phyloP scores from a whole-genome alignment of 2,329 filamentous ascomycete genomes.

The Penicillium sp. region DNA sequence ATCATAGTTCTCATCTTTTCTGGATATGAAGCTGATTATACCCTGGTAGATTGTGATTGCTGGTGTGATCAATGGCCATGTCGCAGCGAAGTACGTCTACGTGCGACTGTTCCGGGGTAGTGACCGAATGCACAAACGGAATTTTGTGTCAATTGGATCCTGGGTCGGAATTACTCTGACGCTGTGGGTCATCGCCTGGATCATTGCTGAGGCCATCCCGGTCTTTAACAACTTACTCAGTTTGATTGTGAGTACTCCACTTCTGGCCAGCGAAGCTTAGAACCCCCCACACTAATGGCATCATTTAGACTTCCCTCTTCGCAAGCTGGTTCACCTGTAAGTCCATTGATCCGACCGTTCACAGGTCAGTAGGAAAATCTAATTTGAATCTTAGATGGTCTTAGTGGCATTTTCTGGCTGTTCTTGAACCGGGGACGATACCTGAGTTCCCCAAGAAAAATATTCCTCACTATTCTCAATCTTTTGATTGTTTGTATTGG shows the following conservation, averaged over 20 bases:
- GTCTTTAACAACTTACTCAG: slow-evolving; percentile 65
- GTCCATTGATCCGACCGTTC: not conserved
- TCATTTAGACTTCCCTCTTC: slow-evolving; percentile 51
- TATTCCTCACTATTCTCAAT: not conserved
- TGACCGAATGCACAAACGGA: slow-evolving; percentile 50
- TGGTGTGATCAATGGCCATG: slow-evolving; percentile 65
- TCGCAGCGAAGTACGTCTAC: slow-evolving; percentile 65
- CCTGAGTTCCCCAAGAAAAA: not conserved
- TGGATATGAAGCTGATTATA: not conserved
- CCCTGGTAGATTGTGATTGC: slow-evolving; percentile 57
- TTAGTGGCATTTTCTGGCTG: slow-evolving; percentile 37
- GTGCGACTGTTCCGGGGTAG: slow-evolving; percentile 61
- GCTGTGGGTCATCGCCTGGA: slow-evolving; percentile 60
- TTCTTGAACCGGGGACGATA: slow-evolving; percentile 35
- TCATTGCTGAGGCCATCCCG: slow-evolving; percentile 67
- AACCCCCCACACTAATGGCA: not conserved
- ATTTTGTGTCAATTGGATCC: slow-evolving; percentile 47
- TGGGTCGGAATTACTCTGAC: slow-evolving; percentile 58
- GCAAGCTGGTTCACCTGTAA: slow-evolving; percentile 62
- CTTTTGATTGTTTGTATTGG: not conserved
- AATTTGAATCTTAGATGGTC: slow-evolving; percentile 11
- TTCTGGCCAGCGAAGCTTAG: not conserved
- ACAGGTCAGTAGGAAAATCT: not conserved
- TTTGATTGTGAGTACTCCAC: slow-evolving; percentile 45
- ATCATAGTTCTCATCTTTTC: not conserved